Base-by-base conservation (phyloP, 371 early-diverging fungal genomes). In the Mucor circinelloides region DNA sequence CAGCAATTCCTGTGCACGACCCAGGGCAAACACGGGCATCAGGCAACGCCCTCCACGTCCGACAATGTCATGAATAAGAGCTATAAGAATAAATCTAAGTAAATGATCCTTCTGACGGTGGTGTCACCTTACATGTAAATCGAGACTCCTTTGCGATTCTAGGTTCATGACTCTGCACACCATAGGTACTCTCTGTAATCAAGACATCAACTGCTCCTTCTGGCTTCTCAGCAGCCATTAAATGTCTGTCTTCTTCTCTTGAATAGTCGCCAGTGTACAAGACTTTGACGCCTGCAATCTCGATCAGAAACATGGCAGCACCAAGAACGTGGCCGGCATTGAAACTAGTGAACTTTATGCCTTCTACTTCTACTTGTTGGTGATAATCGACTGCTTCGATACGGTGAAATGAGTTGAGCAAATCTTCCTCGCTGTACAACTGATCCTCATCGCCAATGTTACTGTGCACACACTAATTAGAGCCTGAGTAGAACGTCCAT, bases 311-410 rank as follows among this genome's bases (percentile, higher is more conserved):
- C 99, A 99, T 99, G 38, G 99, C 99, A 6, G 99, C 99, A 13
- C 99, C 99, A 27, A 99, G 87, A 9, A 99, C 99, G 80, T 99
- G 99, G 19, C 99, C 99, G 19, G 99, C 99, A 75, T 99, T 97
- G 74, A 92, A 98, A 6, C 95, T 92, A 0, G 98, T 99, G 65
- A 99, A 95, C 67, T 94, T 95, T 72, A 99, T 94, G 54, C 98
- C 99, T 60, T 96, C 94, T 21, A 99, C 93, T 65, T 97, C 97
- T 55, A 97, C 90, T 70, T 94, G 95, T 72, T 99, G 97, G 79
- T 99, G 99, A 64, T 95, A 99, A 82, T 99, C 99, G 30, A 99
- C 90, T 17, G 97, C 93, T 79, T 97, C 97, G 67, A 99, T 99
- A 64, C 93, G 92, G 48, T 97, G 95, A 79, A 97, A 97, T 27